Base-by-base conservation (phyloP, 495 filamentous ascomycete genomes). In the Penicillium salamii region DNA sequence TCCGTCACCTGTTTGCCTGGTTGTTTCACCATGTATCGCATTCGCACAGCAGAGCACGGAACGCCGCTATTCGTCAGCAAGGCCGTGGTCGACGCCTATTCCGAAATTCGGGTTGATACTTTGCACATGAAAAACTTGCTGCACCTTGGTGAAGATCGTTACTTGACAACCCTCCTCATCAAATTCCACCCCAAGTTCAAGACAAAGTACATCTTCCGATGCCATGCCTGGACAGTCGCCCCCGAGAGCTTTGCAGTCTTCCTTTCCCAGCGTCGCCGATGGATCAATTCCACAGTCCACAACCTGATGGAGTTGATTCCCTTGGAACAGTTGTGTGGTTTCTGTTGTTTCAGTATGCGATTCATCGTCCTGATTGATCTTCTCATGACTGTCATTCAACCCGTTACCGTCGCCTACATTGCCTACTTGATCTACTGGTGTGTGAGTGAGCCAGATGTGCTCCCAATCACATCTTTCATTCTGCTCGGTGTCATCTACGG, bases 281-380 rank as follows among this genome's bases (percentile, higher is more conserved):
- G 93, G 93, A 99, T 99, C 69, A 99, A 99, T 72, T 97, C 92
- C 24, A 99, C 93, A 2, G 87, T 99, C 17, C 93, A 99, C 77
- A 99, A 99, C 67, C 77, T 99, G 53, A 87, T 93, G 55, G 93
- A 99, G 64, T 83, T 99, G 42, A 91, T 97, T 58, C 91, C 91
- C 5, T 70, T 99, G 65, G 81, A 87, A 42, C 88, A 97, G 63
- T 83, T 99, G 24, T 99, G 93, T 70, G 93, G 93, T 67, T 99
- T 99, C 82, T 99, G 93, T 78, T 97, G 95, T 71, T 99, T 99
- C 78, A 91, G 87, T 68, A 99, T 99, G 93, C 83, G 93, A 57
- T 99, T 99, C 72, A 78, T 99, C 51, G 92, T 99, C 55, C 95
- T 99, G 60, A 67, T 97, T 48, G 93, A 99, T 65, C 77, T 99